A percentile compares a stretch with the other conserved stretches of the same genome.
phyloP scores from a whole-genome alignment of 257 asterid species.

The Solanum lycopersicoides region DNA sequence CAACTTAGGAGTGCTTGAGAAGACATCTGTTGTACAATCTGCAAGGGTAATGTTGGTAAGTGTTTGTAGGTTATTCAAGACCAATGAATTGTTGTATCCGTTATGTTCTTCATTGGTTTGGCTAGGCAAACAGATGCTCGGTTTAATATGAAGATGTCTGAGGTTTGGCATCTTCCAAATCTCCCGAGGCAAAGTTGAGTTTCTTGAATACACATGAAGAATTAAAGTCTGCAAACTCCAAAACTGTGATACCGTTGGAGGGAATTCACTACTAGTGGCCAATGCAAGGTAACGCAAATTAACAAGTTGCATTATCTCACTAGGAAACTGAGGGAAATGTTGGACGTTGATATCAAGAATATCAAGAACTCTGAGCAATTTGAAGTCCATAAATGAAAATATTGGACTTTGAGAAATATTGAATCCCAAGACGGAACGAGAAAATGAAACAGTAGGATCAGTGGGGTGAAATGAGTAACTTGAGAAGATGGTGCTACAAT shows the following conservation, averaged over 20 bases:
- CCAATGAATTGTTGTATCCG: not conserved
- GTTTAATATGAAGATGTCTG: slow-evolving; percentile 15
- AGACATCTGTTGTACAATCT: slow-evolving; percentile 7
- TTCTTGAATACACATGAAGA: slow-evolving; percentile 8
- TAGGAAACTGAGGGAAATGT: slow-evolving; percentile 13
- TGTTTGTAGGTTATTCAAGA: not conserved
- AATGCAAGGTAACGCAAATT: slow-evolving; percentile 18
- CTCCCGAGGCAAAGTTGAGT: slow-evolving; percentile 2
- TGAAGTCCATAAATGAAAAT: not conserved
- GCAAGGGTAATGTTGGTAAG: slow-evolving; percentile 9
- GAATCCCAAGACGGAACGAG: slow-evolving; percentile 1
- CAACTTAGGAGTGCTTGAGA: slow-evolving; percentile 3
- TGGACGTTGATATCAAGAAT: slow-evolving; percentile 15
- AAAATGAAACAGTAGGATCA: not conserved
- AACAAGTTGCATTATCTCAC: slow-evolving; percentile 1
- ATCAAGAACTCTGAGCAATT: slow-evolving; percentile 24
- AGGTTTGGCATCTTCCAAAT: slow-evolving; percentile 9
- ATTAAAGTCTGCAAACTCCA: slow-evolving; percentile 25
- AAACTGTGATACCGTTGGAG: not conserved
- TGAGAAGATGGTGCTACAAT: not conserved
- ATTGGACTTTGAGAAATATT: not conserved
- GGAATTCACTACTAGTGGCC: slow-evolving; percentile 12
- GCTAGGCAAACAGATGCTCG: slow-evolving; percentile 1
- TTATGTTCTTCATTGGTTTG: not conserved
- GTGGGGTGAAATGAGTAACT: not conserved